phyloP scores from a whole-genome alignment of 2,329 filamentous ascomycete genomes.

The Hirsutella minnesotensis region DNA sequence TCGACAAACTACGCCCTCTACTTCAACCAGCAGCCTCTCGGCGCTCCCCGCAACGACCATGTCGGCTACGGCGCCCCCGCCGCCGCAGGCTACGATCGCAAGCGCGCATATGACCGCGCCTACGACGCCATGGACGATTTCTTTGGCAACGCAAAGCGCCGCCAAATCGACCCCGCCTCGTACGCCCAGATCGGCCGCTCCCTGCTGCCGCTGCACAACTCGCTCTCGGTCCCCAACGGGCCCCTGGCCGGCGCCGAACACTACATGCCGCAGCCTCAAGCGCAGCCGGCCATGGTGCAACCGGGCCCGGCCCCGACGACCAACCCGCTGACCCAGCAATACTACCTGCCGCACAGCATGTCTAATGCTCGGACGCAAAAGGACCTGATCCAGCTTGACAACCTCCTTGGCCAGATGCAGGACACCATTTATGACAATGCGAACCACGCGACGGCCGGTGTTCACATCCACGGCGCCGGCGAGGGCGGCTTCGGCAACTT shows the following conservation, averaged over 20 bases:
- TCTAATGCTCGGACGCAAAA: slow-evolving; percentile 84
- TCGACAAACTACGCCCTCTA: slow-evolving; percentile 60
- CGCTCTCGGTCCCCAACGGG: slow-evolving; percentile 49
- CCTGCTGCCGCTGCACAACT: slow-evolving; percentile 67
- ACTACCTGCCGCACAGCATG: slow-evolving; percentile 60
- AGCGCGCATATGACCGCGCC: slow-evolving; percentile 77
- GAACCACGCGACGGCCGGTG: slow-evolving; percentile 66
- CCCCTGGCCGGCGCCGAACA: slow-evolving; percentile 34
- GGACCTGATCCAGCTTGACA: slow-evolving; percentile 87
- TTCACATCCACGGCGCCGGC: slow-evolving; percentile 65
- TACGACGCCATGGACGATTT: slow-evolving; percentile 88
- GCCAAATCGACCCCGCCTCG: slow-evolving; percentile 77
- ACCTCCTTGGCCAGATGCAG: slow-evolving; percentile 92
- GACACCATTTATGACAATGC: slow-evolving; percentile 91
- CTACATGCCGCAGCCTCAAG: slow-evolving; percentile 35
- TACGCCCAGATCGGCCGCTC: slow-evolving; percentile 87
- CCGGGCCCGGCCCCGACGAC: slow-evolving; percentile 49
- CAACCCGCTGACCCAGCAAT: slow-evolving; percentile 53
- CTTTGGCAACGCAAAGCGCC: slow-evolving; percentile 84
- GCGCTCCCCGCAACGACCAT: slow-evolving; percentile 42
- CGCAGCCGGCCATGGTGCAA: slow-evolving; percentile 34
- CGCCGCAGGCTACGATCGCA: slow-evolving; percentile 54
- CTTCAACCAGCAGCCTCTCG: slow-evolving; percentile 56
- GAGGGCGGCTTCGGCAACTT: slow-evolving; percentile 43
- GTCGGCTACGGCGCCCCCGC: slow-evolving; percentile 44